phyloP scores from a whole-genome alignment of 768 basidiomycete genomes.

The Termitomyces sp. region DNA sequence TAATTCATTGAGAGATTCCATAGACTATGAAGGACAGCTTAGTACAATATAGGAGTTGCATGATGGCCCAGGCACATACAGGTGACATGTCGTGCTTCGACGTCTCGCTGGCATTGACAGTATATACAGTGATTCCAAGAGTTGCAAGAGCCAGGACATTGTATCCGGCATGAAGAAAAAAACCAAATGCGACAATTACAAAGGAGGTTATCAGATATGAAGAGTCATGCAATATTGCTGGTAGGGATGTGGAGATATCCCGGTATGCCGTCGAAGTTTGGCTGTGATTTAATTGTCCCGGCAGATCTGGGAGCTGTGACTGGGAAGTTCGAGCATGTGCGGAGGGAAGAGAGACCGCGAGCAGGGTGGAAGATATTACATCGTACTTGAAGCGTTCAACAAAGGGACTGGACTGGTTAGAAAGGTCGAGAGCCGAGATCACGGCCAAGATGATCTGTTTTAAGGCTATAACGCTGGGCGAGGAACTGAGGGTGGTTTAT shows the following conservation, averaged over 20 bases:
- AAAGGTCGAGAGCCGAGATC: conserved; percentile 28
- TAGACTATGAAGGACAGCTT: conserved; percentile 37
- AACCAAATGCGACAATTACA: conserved; percentile 30
- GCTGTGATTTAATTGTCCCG: conserved; percentile 41
- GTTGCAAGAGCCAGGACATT: conserved; percentile 34
- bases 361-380: conserved; percentile 73
- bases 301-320: conserved; percentile 31
- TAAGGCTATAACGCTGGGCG: conserved; percentile 1
- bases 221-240: conserved; percentile 25
- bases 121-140: conserved; percentile 32
- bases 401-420: conserved; percentile 43
- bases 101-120: conserved; percentile 27
- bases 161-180: conserved; percentile 40
- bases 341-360: conserved; percentile 48
- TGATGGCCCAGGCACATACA: conserved; percentile 31
- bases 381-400: conserved; percentile 82
- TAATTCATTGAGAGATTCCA: conserved; percentile 62
- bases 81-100: conserved; percentile 47
- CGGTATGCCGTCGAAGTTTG: conserved; percentile 31
- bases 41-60: conserved; percentile 5
- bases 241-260: conserved; percentile 14
- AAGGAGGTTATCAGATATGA: conserved; percentile 37
- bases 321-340: conserved; percentile 26
- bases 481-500: background rate
- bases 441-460: conserved; percentile 33